Conservation (phyloP, 2,329 filamentous ascomycete species). For the Pseudogymnoascus sp. region DNA sequence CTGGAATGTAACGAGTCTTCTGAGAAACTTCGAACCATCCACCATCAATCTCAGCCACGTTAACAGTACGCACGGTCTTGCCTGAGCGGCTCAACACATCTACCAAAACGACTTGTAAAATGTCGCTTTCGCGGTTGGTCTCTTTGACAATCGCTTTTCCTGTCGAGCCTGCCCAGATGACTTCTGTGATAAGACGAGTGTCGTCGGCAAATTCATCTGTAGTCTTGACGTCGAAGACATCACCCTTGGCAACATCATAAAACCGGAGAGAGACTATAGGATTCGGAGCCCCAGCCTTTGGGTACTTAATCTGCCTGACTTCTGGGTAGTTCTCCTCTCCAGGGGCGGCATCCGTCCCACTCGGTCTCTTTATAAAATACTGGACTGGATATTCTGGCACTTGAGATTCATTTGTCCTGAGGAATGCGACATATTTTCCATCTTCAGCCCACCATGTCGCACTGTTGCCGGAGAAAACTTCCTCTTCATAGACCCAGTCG, state of each 20-base stretch:
- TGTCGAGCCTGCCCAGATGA: slow-evolving; percentile 73
- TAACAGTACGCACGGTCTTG: slow-evolving; percentile 67
- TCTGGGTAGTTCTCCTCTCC: slow-evolving; percentile 89
- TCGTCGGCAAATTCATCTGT: slow-evolving; percentile 70
- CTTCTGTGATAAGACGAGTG: slow-evolving; percentile 83
- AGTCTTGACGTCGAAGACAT: slow-evolving; percentile 73
- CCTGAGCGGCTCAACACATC: slow-evolving; percentile 68
- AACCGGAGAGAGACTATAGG: slow-evolving; percentile 82
- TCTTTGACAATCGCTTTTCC: slow-evolving; percentile 78
- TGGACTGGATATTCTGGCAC: slow-evolving; percentile 90
- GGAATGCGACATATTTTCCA: slow-evolving; percentile 81
- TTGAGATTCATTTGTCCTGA: slow-evolving; percentile 85
- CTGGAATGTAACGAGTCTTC: slow-evolving; percentile 76
- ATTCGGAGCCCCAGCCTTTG: slow-evolving; percentile 90
- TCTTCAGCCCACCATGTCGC: slow-evolving; percentile 95
- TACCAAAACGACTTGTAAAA: slow-evolving; percentile 80
- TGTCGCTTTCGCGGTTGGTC: slow-evolving; percentile 88
- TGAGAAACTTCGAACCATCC: slow-evolving; percentile 97
- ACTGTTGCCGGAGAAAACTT: slow-evolving; percentile 70
- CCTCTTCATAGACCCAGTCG: slow-evolving; percentile 91
- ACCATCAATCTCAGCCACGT: slow-evolving; percentile 79
- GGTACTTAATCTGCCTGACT: slow-evolving; percentile 88
- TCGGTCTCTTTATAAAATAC: slow-evolving; percentile 84
- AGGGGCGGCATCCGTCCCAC: slow-evolving; percentile 55
- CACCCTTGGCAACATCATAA: slow-evolving; percentile 70